Evolutionary conservation across 2,329 filamentous ascomycete genomes (phyloP).

Genomic region (Fusarium sp.): DNA sequence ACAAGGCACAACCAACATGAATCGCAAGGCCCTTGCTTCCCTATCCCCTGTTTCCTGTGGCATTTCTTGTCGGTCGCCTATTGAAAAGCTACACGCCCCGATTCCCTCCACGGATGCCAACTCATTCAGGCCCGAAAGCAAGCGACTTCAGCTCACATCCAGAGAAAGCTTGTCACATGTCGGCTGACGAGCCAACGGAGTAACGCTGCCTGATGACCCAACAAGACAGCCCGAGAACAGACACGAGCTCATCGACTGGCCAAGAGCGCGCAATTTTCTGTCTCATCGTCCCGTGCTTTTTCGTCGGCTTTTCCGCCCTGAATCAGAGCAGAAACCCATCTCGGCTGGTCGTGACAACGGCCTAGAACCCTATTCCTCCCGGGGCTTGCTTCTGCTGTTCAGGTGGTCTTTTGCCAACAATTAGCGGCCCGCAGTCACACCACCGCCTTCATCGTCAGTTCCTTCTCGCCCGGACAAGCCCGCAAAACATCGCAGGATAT

Average conservation of each 20-base stretch:
- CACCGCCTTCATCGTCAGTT: not conserved
- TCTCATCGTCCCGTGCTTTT: not conserved
- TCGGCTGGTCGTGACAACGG: not conserved
- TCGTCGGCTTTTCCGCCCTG: not conserved
- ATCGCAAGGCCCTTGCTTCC: not conserved
- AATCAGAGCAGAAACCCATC: not conserved
- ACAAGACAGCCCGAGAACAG: conserved; percentile 7
- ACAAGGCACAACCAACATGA: not conserved
- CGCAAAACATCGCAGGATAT: not conserved
- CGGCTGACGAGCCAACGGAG: not conserved
- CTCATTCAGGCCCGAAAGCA: not conserved
- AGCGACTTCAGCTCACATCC: not conserved
- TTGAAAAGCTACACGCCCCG: not conserved
- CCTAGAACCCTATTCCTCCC: not conserved
- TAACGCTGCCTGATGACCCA: conserved; percentile 8
- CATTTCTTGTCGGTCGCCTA: not conserved
- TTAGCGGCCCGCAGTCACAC: conserved; percentile 4
- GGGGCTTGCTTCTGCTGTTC: conserved; percentile 4
- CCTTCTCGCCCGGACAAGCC: not conserved
- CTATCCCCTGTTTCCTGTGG: not conserved
- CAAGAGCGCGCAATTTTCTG: not conserved
- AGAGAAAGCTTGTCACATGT: not conserved
- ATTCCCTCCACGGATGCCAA: not conserved
- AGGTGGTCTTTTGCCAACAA: not conserved
- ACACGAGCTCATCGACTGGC: conserved; percentile 14